Base-by-base conservation (phyloP, 768 basidiomycete species). In the Rubroboletus satanas region DNA sequence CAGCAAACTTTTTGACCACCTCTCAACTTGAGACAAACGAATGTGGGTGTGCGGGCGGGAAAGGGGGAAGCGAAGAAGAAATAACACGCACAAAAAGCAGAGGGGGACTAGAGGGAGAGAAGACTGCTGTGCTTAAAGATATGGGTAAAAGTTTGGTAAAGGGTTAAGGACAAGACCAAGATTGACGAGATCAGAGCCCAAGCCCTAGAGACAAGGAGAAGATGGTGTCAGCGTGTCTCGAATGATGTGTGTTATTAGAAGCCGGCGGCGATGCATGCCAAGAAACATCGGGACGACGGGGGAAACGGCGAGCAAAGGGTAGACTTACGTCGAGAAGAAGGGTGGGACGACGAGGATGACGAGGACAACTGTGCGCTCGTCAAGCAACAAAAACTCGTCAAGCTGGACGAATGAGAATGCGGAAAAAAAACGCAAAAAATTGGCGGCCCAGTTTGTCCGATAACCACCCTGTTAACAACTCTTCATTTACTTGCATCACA, bases 81-180 rank as follows among this genome's bases (percentile, higher is more conserved):
- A 72, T 65, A 65, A 72, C 69, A 75, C 73, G 68, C 74, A 71
- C 73, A 69, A 71, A 69, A 70, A 75, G 68, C 65, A 68, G 61
- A 58, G 49, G 55, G 55, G 55, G 47, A 51, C 51, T 32, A 61
- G 59, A 63, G 62, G 49, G 60, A 62, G 68, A 66, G 70, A 66
- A 67, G 63, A 47, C 69, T 69, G 69, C 65, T 66, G 70, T 73
- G 73, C 57, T 64, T 74, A 73, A 74, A 74, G 69, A 72, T 72
- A 73, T 67, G 66, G 63, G 60, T 59, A 64, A 68, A 70, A 69
- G 52, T 61, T 63, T 65, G 66, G 54, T 52, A 69, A 71, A 70
- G 55, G 67, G 68, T 60, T 55, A 70, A 67, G 61, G 66, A 68
- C 63, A 70, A 65, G 61, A 70, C 63, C 64, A 61, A 62, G 60